Conservation (phyloP, 2,329 filamentous ascomycete species). For the Dothideomycetes sp. region DNA sequence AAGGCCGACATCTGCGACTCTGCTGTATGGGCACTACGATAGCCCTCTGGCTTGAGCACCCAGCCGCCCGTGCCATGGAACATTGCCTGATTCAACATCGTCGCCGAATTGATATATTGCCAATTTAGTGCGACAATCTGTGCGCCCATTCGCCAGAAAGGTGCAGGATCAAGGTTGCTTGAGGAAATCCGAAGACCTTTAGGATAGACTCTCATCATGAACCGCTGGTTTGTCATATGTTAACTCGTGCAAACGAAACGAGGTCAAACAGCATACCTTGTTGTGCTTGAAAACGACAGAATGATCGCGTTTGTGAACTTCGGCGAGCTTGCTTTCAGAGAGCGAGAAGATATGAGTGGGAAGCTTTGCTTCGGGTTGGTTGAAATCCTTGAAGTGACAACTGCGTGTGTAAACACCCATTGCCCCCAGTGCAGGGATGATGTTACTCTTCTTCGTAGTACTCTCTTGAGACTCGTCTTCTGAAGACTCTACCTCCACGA, state of each 20-base stretch:
- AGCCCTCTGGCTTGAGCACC: constrained; percentile 73
- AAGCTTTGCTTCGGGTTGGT: constrained; percentile 49
- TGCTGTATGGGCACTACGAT: constrained; percentile 39
- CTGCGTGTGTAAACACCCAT: constrained; percentile 82
- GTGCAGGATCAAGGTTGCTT: constrained; percentile 75
- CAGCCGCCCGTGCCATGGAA: constrained; percentile 74
- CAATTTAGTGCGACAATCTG: constrained; percentile 92
- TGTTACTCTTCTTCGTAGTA: constrained; percentile 43
- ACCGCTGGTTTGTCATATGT: constrained; percentile 1
- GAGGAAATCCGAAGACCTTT: constrained; percentile 72
- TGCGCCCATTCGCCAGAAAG: constrained; percentile 81
- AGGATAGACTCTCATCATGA: constrained; percentile 79
- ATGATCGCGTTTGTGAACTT: constrained; percentile 49
- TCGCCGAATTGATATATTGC: constrained; percentile 82
- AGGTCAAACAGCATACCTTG: constrained; percentile 15
- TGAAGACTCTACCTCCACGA: constrained; percentile 24
- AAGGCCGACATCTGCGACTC: constrained; percentile 15
- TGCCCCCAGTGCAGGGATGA: constrained; percentile 61
- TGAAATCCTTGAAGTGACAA: constrained; percentile 67
- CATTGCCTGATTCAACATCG: constrained; percentile 95
- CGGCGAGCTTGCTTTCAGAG: constrained; percentile 56
- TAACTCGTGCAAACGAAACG: neutral
- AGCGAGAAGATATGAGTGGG: constrained; percentile 57
- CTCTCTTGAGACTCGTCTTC: constrained; percentile 29
- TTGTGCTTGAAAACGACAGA: constrained; percentile 70